Base-by-base conservation (phyloP, 2,329 filamentous ascomycete genomes). In the Furcasterigmium sp. region DNA sequence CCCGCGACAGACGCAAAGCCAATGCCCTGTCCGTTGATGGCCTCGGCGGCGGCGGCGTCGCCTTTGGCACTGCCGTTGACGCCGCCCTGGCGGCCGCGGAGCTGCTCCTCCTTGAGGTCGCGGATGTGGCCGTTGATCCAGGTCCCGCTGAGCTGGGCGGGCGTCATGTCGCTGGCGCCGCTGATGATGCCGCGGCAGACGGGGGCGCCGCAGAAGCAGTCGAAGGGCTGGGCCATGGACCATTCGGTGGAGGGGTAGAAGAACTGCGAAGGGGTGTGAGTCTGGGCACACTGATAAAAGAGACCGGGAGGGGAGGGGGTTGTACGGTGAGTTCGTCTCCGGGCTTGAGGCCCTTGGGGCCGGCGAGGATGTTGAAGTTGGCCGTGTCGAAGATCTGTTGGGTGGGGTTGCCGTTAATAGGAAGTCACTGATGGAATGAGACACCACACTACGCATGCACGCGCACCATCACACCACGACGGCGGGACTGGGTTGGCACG, bases 241-340 rank as follows among this genome's bases (percentile, higher is more conserved):
- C 82, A 88, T 63, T 88, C 84, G 2, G 83, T 87, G 42, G 80
- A 85, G 4, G 84, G 83, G 54, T 88, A 88, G 64, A 87, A 88
- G 67, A 87, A 88, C 58, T 78, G 41, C 23, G 30, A 26, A 13
- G 28, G 39, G 37, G 18, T 17, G 20, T 42, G 36, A 46, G 26
- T 15, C 21, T 18, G 17, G 18, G n/a, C 9, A 10, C n/a, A n/a
- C n/a, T n/a, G n/a, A n/a, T n/a, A n/a, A n/a, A n/a, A 18, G 4
- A 3, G 7, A 18, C 9, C 18, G 11, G 15, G 25, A 17, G n/a
- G 18, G 4, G 7, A 13, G 20, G n/a, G 11, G 8, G 8, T 25
- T 62, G 46, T 44, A 76, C 74, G 42, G 78, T 80, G 37, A 83
- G 66, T 56, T 83, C 79, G 46, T 83, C 74, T 39, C 76, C 77